Evolutionary conservation across 495 filamentous ascomycete genomes (phyloP).

Genomic region (Xylaria telfairii): DNA sequence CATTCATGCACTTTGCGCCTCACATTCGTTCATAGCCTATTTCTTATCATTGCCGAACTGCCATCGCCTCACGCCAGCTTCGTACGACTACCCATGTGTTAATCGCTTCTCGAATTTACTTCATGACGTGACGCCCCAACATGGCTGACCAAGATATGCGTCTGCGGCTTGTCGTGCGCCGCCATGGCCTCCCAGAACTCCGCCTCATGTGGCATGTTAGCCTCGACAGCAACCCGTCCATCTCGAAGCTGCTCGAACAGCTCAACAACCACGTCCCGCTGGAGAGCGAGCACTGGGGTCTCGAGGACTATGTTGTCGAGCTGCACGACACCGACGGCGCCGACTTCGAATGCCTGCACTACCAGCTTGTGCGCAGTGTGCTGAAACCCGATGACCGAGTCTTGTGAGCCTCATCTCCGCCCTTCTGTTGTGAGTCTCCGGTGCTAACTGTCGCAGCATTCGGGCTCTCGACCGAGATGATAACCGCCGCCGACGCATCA

Average conservation of each 20-base stretch:
- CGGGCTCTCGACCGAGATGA: constrained; percentile 80
- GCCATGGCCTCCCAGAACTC: constrained; percentile 78
- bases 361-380: constrained; percentile 70
- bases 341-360: constrained; percentile 91
- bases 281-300: constrained; percentile 81
- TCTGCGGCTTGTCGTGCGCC: constrained; percentile 79
- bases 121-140: not conserved
- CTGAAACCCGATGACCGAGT: constrained; percentile 87
- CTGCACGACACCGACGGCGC: constrained; percentile 58
- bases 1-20: not conserved
- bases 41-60: not conserved
- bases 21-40: not conserved
- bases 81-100: not conserved
- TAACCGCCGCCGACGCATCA: constrained; percentile 72
- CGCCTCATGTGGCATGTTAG: constrained; percentile 75
- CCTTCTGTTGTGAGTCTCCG: constrained; percentile 30
- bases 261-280: constrained; percentile 85
- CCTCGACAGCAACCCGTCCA: constrained; percentile 64
- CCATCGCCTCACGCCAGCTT: not conserved
- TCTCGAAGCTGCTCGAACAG: constrained; percentile 82
- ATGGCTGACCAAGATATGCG: constrained; percentile 64
- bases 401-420: constrained; percentile 44
- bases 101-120: not conserved
- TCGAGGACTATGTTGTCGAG: constrained; percentile 93
- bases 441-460: constrained; percentile 61